Base-by-base conservation (phyloP, 148 eudicot genomes). In the Chenopodium formosanum region DNA sequence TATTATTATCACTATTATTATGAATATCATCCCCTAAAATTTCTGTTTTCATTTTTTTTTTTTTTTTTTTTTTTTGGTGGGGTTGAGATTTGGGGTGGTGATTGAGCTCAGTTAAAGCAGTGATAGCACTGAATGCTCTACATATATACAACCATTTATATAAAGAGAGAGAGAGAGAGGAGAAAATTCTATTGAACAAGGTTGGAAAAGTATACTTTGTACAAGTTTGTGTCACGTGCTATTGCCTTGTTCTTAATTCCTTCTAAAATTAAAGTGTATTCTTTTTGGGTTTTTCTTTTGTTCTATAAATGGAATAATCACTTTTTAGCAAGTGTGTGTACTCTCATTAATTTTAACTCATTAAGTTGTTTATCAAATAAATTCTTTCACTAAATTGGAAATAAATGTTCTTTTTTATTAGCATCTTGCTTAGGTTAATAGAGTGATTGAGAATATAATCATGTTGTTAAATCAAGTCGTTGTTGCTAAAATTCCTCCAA, bases 11-110 rank as follows among this genome's bases (percentile, higher is more conserved):
- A 53, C 13, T 11, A 50, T 50, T 50, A 50, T 11, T 50, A 50
- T 11, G 12, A 50, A 12, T 62, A 29, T 23, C 34, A 44, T 14
- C 75, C 27, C 31, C 12, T 56, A 7, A 19, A 13, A 22, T 71
- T 50, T 82, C 85, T 69, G 75, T 73, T 85, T 85, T 85, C 85
- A 85, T 85, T 50, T 31, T 7, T 53, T 40, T 25, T 9, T 23
- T 20, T 23, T 50, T 75, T 32, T 27, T 5, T 10, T 9, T 64
- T 56, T 40, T 19, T 32, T 27, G 12, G 53, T 40, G 27, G 7
- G 20, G 4, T 48, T 62, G 66, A 22, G 6, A 2, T 17, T 3
- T 0, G 12, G 23, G 34, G n/a, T 25, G 19, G 29, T 16, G 9
- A 29, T 50, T 74, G 63, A 48, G 78, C 27, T 80, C 76, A 46